Evolutionary conservation across 106 monocot genomes (phyloP).

Genomic region (Apostasia ramifera): DNA sequence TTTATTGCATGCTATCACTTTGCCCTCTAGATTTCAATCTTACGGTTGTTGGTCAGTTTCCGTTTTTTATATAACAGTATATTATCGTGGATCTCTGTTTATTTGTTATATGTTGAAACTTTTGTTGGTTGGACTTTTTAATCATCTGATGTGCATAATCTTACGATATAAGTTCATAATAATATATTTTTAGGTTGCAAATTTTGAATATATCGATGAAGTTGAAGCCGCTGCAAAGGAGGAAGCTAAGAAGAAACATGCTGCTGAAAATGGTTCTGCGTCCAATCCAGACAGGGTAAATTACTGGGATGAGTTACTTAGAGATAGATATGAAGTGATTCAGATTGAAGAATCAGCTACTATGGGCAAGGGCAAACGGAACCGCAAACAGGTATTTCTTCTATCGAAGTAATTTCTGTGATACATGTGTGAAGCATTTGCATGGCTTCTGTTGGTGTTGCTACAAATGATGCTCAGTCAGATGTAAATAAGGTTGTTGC

Average conservation of each 20-base stretch:
- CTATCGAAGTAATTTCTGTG: background rate
- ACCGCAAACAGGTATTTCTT: constrained; percentile 73
- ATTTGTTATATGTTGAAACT: too few species aligned
- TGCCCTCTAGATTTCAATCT: too few species aligned
- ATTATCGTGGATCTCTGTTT: too few species aligned
- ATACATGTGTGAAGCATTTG: background rate
- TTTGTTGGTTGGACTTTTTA: too few species aligned
- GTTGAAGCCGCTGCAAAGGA: constrained; percentile 89
- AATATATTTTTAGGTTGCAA: constrained; percentile 65
- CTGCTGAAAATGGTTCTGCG: constrained; percentile 32
- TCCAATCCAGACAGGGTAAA: constrained; percentile 47
- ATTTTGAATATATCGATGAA: constrained; percentile 97
- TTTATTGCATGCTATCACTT: too few species aligned
- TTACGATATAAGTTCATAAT: background rate
- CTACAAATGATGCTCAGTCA: too few species aligned
- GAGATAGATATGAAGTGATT: constrained; percentile 71
- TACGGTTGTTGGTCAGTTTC: too few species aligned
- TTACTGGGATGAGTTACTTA: constrained; percentile 89
- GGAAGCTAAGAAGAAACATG: constrained; percentile 31
- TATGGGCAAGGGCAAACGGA: constrained; percentile 96
- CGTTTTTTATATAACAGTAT: too few species aligned
- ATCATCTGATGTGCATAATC: background rate
- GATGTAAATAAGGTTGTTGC: too few species aligned
- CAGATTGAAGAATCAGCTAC: constrained; percentile 71
- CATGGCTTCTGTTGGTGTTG: too few species aligned